Base-by-base conservation (phyloP, 2,329 filamentous ascomycete genomes). In the Venturia pyrina region DNA sequence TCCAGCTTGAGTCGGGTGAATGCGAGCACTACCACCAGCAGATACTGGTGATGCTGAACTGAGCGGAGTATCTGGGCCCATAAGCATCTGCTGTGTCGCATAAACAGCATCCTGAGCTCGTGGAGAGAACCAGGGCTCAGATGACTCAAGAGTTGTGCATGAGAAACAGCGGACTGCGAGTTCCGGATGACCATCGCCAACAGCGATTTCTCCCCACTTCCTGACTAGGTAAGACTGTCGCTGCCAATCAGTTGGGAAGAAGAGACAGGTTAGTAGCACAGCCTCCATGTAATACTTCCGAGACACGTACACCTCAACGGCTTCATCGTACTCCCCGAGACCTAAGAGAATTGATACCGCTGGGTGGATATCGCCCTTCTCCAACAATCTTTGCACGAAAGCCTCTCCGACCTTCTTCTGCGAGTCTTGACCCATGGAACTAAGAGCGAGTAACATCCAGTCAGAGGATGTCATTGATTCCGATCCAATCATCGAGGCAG, bases 401-500 rank as follows among this genome's bases (percentile, higher is more conserved):
- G 91, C 88, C 66, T 93, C 89, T 1, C 91, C 92, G 19, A 98
- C 86, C 75, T 96, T 96, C 74, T 96, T 93, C 71, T 96, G 90
- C 1, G 91, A 91, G 46, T 79, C 78, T 48, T 77, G 73, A 0
- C 90, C 91, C 77, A 98, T 96, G 50, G 91, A 90, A 73, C 91
- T 96, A 63, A 99, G 78, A 13, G 95, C 93, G 44, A 99, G 80
- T 67, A 98, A 79, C 91, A 99, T 97, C 95, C 95, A 99, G 76
- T 98, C 95, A 0, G 91, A 90, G 2, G 90, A 91, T 11, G 91
- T 93, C 84, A 95, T 93, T n/a, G 90, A 89, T 70, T 93, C 87
- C 0, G 91, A 89, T 56, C 86, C 80, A 46, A 87, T 78, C 79
- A 88, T 90, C 2, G 90, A 86, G 13, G 87, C 84, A 84, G 96